Conservation (phyloP, 495 filamentous ascomycete species). For the Arthonia radiata region DNA sequence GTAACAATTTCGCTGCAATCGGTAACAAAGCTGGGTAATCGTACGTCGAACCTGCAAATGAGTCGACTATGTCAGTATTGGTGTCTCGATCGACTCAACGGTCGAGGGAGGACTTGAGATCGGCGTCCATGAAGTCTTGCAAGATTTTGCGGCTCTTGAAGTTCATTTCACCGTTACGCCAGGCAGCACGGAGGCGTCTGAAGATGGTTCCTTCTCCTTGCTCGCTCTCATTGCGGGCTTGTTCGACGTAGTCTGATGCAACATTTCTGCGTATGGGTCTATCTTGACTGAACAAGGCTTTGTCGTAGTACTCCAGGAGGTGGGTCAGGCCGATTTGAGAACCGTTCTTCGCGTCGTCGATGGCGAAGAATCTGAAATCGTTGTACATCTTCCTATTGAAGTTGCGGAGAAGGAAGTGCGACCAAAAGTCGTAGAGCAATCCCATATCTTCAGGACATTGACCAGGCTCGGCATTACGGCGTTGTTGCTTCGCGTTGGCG, state of each 20-base stretch:
- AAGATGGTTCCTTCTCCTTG: slow-evolving; percentile 19
- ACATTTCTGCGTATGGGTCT: slow-evolving; percentile 25
- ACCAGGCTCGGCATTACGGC: slow-evolving; percentile 20
- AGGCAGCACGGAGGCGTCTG: slow-evolving; percentile 22
- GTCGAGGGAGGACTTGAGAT: slow-evolving; percentile 20
- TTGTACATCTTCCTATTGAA: slow-evolving; percentile 62
- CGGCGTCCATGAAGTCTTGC: slow-evolving; percentile 17
- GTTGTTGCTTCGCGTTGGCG: slow-evolving; percentile 29
- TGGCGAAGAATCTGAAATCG: slow-evolving; percentile 47
- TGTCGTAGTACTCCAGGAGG: slow-evolving; percentile 33
- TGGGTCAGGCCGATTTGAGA: slow-evolving; percentile 25
- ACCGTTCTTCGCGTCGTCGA: slow-evolving; percentile 32
- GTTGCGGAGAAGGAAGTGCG: slow-evolving; percentile 44
- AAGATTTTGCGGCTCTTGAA: slow-evolving; percentile 30
- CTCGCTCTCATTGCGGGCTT: slow-evolving; percentile 20
- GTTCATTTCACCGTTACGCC: slow-evolving; percentile 28
- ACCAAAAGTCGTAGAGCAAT: slow-evolving; percentile 55
- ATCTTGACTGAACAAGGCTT: slow-evolving; percentile 23
- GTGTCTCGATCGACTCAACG: no score
- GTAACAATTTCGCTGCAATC: no score
- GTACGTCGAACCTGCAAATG: no score
- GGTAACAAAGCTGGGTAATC: no score
- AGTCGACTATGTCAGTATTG: no score
- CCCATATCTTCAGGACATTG: slow-evolving; percentile 34
- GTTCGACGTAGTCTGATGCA: slow-evolving; percentile 24